These are phyloP conservation scores for Collybiopsis confluens DNA, from an alignment of 768 basidiomycete genomes.

Conservation along the genomic window DNA sequence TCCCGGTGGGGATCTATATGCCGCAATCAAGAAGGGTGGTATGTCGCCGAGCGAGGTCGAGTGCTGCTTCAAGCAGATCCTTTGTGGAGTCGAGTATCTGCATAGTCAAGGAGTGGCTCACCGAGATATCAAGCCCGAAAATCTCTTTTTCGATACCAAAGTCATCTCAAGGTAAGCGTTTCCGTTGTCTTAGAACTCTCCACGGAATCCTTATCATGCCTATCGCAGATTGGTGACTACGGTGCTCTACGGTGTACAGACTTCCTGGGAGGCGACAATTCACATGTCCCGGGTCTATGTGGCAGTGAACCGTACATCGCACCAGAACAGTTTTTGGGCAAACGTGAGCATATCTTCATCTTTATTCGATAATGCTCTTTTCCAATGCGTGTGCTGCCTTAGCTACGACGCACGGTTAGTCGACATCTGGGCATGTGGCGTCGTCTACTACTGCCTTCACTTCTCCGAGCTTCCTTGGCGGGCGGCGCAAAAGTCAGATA, in stretches of 20 bases:
- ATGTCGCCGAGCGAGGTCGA: constrained; percentile 71
- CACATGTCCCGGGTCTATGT: constrained; percentile 95
- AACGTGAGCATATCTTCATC: constrained; percentile 69
- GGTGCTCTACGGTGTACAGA: constrained; percentile 99
- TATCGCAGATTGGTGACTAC: constrained; percentile 86
- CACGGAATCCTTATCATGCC: neutral
- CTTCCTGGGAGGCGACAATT: constrained; percentile 97
- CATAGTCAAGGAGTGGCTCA: constrained; percentile 97
- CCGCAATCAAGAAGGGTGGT: constrained; percentile 95
- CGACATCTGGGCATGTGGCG: constrained; percentile 95
- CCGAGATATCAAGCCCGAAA: constrained; percentile 97
- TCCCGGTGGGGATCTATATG: constrained; percentile 96
- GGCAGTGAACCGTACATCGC: constrained; percentile 99
- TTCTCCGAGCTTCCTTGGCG: constrained; percentile 99
- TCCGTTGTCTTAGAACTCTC: constrained; percentile 9
- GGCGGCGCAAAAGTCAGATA: constrained; percentile 81
- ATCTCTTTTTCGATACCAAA: constrained; percentile 88
- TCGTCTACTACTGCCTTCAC: constrained; percentile 98
- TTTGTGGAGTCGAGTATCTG: constrained; percentile 84
- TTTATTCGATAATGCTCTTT: constrained; percentile 23
- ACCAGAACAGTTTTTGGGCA: constrained; percentile 93
- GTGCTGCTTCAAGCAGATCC: constrained; percentile 96
- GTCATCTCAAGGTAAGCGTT: constrained; percentile 81
- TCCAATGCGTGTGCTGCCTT: constrained; percentile 30
- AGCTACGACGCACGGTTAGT: constrained; percentile 99